Percentiles rank a stretch among this genome's conserved stretches.
phyloP scores from a whole-genome alignment of 768 basidiomycete genomes.

The Mycena rosella region DNA sequence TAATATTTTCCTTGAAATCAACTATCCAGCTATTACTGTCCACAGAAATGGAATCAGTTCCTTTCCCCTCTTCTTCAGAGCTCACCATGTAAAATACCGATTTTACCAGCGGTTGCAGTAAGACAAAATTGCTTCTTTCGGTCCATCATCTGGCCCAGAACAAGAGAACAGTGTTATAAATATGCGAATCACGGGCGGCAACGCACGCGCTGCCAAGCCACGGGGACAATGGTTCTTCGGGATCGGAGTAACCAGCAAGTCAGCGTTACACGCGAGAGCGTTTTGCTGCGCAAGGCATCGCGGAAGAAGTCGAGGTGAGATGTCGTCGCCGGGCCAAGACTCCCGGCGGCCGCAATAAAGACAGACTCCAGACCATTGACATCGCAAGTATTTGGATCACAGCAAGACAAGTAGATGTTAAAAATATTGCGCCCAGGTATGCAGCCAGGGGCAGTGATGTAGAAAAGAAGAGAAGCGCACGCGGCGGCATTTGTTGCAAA shows the following conservation, averaged over 20 bases:
- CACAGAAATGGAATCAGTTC: not conserved
- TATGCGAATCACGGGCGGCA: not conserved
- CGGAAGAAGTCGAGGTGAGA: not conserved
- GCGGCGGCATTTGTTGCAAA: no score
- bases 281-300: not conserved
- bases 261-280: not conserved
- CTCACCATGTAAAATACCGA: no score
- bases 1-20: no score
- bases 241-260: not conserved
- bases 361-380: not conserved
- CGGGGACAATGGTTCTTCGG: not conserved
- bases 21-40: not conserved
- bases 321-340: not conserved
- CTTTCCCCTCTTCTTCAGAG: no score
- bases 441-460: no score
- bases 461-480: no score
- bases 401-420: constrained; percentile 1
- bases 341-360: not conserved
- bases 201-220: not conserved
- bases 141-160: not conserved
- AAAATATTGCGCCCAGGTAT: not conserved
- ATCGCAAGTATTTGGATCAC: not conserved
- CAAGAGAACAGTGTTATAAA: not conserved
- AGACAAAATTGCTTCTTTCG: not conserved
- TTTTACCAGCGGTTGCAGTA: not conserved